phyloP scores from a whole-genome alignment of 768 basidiomycete genomes.

The Termitomyces sp. region DNA sequence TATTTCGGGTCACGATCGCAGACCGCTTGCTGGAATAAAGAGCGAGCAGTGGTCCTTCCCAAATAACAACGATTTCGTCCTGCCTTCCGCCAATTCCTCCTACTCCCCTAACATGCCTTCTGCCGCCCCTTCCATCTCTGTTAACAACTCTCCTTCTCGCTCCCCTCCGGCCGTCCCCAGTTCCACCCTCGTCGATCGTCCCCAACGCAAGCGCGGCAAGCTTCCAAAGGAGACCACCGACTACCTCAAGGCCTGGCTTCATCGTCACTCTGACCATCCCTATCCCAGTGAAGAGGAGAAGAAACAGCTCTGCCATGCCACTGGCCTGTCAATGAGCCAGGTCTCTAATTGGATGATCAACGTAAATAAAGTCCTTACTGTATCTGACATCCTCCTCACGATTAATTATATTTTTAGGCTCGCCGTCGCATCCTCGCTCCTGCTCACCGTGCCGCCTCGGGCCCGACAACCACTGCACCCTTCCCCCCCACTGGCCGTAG shows the following conservation, averaged over 20 bases:
- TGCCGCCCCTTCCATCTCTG: conserved; percentile 37
- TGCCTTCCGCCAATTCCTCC: conserved; percentile 37
- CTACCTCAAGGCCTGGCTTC: conserved; percentile 84
- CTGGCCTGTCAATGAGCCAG: conserved; percentile 84
- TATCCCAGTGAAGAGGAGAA: conserved; percentile 91
- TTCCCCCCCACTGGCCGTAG: conserved; percentile 53
- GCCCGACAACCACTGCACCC: conserved; percentile 75
- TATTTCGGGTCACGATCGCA: conserved; percentile 69
- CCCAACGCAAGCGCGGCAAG: conserved; percentile 81
- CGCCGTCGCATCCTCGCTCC: conserved; percentile 81
- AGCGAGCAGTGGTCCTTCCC: conserved; percentile 74
- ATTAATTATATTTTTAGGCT: conserved; percentile 43
- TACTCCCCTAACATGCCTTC: conserved; percentile 45
- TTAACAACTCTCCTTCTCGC: conserved; percentile 47
- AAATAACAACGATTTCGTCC: conserved; percentile 51
- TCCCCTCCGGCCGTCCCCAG: conserved; percentile 49
- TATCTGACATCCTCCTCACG: conserved; percentile 8
- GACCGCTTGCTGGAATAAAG: conserved; percentile 54
- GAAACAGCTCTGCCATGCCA: conserved; percentile 83
- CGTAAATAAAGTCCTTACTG: conserved; percentile 33
- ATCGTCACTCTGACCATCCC: conserved; percentile 85
- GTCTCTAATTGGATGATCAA: conserved; percentile 96
- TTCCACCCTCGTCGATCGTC: conserved; percentile 69
- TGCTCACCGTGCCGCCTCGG: conserved; percentile 70
- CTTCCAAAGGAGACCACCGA: conserved; percentile 89